Percentiles rank a stretch among this genome's conserved stretches.
phyloP scores from a whole-genome alignment of 352 stramenopile species.

The Phytophthora ramorum region DNA sequence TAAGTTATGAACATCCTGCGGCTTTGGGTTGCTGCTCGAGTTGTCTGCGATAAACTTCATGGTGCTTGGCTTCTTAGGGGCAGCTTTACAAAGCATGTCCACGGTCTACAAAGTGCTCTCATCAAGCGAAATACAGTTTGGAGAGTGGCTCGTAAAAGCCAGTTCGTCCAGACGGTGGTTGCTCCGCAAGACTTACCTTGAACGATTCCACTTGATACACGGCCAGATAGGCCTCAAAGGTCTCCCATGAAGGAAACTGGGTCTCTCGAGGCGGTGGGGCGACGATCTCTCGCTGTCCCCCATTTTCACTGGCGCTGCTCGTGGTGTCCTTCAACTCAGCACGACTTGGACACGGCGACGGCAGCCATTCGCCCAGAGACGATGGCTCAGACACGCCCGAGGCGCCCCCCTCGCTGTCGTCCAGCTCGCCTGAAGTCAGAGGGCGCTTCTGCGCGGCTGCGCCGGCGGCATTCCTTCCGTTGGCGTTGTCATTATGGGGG shows the following conservation, averaged over 20 bases:
- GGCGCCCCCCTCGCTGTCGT: background rate
- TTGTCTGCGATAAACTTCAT: constrained; percentile 3
- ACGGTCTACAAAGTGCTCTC: constrained; percentile 1
- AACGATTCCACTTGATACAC: background rate
- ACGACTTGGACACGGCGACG: background rate
- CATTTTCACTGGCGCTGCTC: background rate
- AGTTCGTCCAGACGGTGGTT: no score
- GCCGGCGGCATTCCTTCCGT: background rate
- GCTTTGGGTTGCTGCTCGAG: background rate
- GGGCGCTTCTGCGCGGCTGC: background rate
- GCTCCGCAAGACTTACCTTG: background rate
- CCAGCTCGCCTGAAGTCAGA: background rate
- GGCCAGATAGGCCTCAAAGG: constrained; percentile 1
- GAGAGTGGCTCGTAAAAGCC: background rate
- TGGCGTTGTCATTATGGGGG: background rate
- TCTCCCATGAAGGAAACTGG: constrained; percentile 1
- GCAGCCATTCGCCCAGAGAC: background rate
- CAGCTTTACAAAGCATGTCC: constrained; percentile 7
- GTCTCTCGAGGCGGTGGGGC: background rate
- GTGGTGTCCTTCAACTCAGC: background rate
- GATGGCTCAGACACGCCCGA: background rate
- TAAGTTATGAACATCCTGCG: no score
- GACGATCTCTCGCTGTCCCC: background rate
- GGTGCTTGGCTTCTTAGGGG: constrained; percentile 1
- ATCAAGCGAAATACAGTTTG: constrained; percentile 1